Conservation (phyloP, 768 basidiomycete genomes). For the Lactarius trivialis region DNA sequence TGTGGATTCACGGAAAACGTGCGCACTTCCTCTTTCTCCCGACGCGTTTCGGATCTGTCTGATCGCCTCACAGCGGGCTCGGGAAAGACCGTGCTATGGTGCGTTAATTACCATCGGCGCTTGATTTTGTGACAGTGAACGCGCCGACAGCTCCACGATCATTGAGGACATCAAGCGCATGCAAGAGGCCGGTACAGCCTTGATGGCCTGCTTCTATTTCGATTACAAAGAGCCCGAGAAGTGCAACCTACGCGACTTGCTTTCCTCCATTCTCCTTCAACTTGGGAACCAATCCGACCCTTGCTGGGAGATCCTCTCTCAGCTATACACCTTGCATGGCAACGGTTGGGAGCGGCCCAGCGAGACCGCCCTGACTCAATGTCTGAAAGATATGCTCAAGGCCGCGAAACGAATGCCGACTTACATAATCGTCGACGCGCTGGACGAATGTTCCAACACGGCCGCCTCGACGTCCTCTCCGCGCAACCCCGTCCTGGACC, state of each 20-base stretch:
- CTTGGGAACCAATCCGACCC: background rate
- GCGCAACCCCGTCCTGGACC: background rate
- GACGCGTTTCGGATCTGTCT: background rate
- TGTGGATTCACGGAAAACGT: conserved; percentile 6
- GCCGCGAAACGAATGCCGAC: background rate
- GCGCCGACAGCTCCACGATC: background rate
- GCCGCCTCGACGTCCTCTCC: conserved; percentile 2
- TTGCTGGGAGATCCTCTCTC: background rate
- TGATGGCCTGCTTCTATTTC: conserved; percentile 5
- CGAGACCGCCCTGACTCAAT: background rate
- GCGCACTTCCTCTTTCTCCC: background rate
- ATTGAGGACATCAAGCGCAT: background rate
- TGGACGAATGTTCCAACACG: background rate
- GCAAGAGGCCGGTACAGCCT: background rate
- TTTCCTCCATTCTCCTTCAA: conserved; percentile 8
- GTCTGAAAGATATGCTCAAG: conserved; percentile 6
- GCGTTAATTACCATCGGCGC: background rate
- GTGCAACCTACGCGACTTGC: background rate
- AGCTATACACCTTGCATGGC: background rate
- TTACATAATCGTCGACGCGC: conserved; percentile 12
- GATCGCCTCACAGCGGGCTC: conserved; percentile 1
- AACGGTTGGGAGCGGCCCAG: background rate
- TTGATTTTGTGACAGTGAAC: too few relatives aligned
- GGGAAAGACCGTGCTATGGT: conserved; percentile 8
- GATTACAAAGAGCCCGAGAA: conserved; percentile 4